Evolutionary conservation across 1,139 yeast genomes (phyloP).

Genomic region (Zygosaccharomyces sapae): DNA sequence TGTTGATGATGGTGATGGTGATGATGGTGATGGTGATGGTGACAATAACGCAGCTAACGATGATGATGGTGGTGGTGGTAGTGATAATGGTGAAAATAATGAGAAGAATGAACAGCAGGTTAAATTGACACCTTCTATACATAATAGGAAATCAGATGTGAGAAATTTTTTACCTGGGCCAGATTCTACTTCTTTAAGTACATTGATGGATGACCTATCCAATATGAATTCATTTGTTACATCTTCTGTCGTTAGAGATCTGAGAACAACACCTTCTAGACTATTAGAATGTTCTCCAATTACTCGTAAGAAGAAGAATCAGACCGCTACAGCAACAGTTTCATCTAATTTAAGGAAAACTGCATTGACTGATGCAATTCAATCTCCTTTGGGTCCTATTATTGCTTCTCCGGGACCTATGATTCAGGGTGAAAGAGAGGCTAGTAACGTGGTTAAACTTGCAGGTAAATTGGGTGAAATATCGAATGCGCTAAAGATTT

Average conservation of each 20-base stretch:
- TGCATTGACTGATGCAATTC: conserved; percentile 15
- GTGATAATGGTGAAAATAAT: conserved; percentile 1
- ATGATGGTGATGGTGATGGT: background rate
- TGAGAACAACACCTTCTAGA: conserved; percentile 17
- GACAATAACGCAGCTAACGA: conserved; percentile 1
- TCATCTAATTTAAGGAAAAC: conserved; percentile 13
- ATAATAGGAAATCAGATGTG: conserved; percentile 12
- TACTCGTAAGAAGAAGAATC: conserved; percentile 14
- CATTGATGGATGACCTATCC: conserved; percentile 25
- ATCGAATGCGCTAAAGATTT: conserved; percentile 10
- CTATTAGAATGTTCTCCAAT: conserved; percentile 25
- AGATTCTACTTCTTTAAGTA: conserved; percentile 18
- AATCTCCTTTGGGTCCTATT: conserved; percentile 16
- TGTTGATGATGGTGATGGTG: background rate
- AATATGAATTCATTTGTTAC: conserved; percentile 27
- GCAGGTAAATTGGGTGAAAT: conserved; percentile 11
- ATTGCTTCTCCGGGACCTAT: conserved; percentile 9
- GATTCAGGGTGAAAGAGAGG: conserved; percentile 7
- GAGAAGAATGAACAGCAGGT: conserved; percentile 11
- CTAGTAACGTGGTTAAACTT: conserved; percentile 4
- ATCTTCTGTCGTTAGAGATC: conserved; percentile 25
- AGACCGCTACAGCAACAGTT: conserved; percentile 3
- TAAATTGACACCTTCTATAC: conserved; percentile 19
- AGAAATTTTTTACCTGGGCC: conserved; percentile 15
- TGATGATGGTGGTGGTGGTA: background rate